Evolutionary conservation across 352 stramenopile genomes (phyloP).

Genomic region (Phytophthora palmivora): DNA sequence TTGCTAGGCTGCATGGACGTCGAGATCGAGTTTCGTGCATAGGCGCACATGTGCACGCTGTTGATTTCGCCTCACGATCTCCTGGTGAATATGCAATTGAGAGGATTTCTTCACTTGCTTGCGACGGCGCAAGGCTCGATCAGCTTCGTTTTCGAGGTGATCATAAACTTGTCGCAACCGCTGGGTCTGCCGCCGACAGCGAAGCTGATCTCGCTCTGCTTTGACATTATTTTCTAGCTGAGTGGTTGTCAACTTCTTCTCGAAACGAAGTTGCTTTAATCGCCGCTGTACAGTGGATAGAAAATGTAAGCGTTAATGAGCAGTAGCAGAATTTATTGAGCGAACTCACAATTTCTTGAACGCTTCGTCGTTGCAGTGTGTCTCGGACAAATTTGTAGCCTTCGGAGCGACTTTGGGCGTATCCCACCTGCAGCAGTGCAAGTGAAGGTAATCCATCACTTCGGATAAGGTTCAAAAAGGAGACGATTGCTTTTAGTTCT

Average conservation of each 20-base stretch:
- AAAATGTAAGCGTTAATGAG: not conserved
- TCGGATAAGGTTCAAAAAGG: slow-evolving; percentile 66
- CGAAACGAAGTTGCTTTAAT: slow-evolving; percentile 56
- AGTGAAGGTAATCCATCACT: slow-evolving; percentile 58
- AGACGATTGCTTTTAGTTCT: slow-evolving; percentile 45
- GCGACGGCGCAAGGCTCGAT: slow-evolving; percentile 55
- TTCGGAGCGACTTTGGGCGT: slow-evolving; percentile 52
- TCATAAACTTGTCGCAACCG: slow-evolving; percentile 58
- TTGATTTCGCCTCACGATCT: slow-evolving; percentile 59
- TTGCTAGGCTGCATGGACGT: slow-evolving; percentile 22
- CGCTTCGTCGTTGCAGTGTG: slow-evolving; percentile 46
- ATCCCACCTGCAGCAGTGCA: slow-evolving; percentile 51
- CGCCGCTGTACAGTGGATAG: slow-evolving; percentile 22
- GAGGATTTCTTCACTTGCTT: slow-evolving; percentile 63
- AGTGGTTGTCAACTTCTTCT: slow-evolving; percentile 37
- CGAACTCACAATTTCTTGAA: slow-evolving; percentile 61
- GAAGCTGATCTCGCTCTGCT: slow-evolving; percentile 35
- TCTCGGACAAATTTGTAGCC: slow-evolving; percentile 49
- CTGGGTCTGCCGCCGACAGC: slow-evolving; percentile 51
- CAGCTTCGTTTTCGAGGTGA: slow-evolving; percentile 59
- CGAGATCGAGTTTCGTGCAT: slow-evolving; percentile 14
- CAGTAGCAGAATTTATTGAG: not conserved
- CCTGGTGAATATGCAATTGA: slow-evolving; percentile 68
- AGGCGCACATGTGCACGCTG: slow-evolving; percentile 34
- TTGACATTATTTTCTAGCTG: slow-evolving; percentile 43